Conservation (phyloP, 208 protist genomes). For the Trichomonas vaginalis region DNA sequence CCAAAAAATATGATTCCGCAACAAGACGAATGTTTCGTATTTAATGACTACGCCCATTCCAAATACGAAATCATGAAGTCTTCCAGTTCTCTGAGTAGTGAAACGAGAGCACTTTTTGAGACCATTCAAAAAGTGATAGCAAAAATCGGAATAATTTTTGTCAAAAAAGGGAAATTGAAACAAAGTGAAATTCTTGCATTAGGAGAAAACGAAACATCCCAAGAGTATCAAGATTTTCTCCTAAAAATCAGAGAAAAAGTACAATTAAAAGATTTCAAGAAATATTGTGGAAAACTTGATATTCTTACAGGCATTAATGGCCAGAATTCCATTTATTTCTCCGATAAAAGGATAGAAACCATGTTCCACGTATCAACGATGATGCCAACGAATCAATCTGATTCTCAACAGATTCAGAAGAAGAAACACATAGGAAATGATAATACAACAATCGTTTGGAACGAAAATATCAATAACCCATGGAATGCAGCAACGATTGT, state of each 20-base stretch:
- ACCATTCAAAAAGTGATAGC: background rate
- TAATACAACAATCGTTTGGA: background rate
- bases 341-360: background rate
- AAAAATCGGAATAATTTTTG: background rate
- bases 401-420: background rate
- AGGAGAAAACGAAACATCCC: background rate
- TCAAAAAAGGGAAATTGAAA: background rate
- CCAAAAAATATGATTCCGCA: no score
- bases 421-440: background rate
- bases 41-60: no score
- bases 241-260: background rate
- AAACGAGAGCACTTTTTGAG: no score
- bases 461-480: background rate
- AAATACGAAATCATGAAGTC: no score
- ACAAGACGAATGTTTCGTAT: no score
- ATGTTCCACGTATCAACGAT: background rate
- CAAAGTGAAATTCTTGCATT: background rate
- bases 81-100: no score
- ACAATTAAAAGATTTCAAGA: background rate
- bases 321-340: background rate
- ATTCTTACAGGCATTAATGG: background rate
- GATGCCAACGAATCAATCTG: background rate
- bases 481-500: background rate
- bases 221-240: background rate
- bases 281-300: background rate